Percentiles rank a stretch among this genome's conserved stretches.
Evolutionary conservation across 306 rosid genomes (phyloP).

Genomic region (Pyrus bretschneideri): DNA sequence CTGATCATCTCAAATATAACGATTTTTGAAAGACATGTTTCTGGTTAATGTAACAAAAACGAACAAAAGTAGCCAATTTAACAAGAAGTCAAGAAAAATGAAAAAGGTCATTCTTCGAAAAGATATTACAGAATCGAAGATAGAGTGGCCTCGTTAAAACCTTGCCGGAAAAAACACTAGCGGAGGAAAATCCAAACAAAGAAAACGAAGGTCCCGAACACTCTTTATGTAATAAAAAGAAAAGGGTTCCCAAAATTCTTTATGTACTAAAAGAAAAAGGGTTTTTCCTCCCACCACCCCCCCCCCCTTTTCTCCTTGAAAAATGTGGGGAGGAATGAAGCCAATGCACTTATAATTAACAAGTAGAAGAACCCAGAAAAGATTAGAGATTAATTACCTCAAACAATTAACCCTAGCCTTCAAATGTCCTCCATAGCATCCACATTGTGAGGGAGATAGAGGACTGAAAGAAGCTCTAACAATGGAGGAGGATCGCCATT

Average conservation of each 20-base stretch:
- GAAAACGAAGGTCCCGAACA: too few relatives aligned
- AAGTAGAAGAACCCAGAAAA: neutral
- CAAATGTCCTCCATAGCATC: neutral
- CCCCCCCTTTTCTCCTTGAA: neutral
- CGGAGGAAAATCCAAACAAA: too few relatives aligned
- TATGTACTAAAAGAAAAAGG: neutral
- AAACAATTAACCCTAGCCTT: neutral
- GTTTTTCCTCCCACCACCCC: too few relatives aligned
- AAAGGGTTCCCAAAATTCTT: too few relatives aligned
- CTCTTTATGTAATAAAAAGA: neutral
- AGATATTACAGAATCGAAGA: too few relatives aligned
- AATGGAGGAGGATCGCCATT: neutral
- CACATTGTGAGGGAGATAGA: neutral
- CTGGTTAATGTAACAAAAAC: neutral
- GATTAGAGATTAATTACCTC: neutral
- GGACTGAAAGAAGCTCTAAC: neutral
- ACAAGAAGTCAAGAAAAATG: neutral
- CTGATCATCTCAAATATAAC: neutral
- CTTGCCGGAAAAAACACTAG: too few relatives aligned
- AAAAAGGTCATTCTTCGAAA: neutral
- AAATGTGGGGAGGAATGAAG: neutral
- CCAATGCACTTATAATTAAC: neutral
- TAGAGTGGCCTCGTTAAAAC: too few relatives aligned
- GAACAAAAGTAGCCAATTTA: neutral
- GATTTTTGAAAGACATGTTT: neutral